Base-by-base conservation (phyloP, 1,284 basidiomycete genomes). In the Microbotryum intermedium region DNA sequence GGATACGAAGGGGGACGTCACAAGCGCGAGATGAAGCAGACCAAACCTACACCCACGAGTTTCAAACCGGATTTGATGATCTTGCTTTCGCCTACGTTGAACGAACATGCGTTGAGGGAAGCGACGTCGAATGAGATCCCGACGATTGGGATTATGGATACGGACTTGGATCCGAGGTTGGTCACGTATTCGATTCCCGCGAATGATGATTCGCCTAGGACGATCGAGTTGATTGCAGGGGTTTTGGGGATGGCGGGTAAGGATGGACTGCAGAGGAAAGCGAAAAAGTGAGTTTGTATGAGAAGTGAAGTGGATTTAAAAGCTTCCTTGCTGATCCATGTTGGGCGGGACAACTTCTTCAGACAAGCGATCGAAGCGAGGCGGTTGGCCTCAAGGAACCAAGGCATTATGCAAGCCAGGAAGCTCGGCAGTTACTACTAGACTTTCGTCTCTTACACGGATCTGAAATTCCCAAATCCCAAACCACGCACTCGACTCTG, bases 101-200 rank as follows among this genome's bases (percentile, higher is more conserved):
- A 69, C 49, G 59, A 60, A 28, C 72, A 75, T 60, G 75, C 76
- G 16, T 67, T 77, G 30, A 68, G 75, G 9, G 76, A 77, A 57
- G 76, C 76, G 16, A 75, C 75, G 1, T 66, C 72, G 53, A 70
- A 72, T 59, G 71, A 75, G 62, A 72, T 77, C 42, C 76, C 76
- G 44, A 77, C 76, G n/a, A 77, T 77, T 62, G 76, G 71, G 29
- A 85, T 98, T 65, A 83, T 93, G 61, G 95, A 99, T 76, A 89
- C 91, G 29, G 91, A 99, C 74, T 88, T 86, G 45, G 95, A 99
- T 76, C 95, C 95, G 6, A 84, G 95, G 21, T 80, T 92, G 43
- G 93, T 98, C 61, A 97, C 97, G 80, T 98, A 97, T 76, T 87
- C 95, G 42, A 97, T 99, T 71, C 94, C 93, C 1, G 93, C 90